Evolutionary conservation across 352 stramenopile genomes (phyloP), one percentile per base, ranked within the genome.

Genomic region (Discostella stelligera): DNA sequence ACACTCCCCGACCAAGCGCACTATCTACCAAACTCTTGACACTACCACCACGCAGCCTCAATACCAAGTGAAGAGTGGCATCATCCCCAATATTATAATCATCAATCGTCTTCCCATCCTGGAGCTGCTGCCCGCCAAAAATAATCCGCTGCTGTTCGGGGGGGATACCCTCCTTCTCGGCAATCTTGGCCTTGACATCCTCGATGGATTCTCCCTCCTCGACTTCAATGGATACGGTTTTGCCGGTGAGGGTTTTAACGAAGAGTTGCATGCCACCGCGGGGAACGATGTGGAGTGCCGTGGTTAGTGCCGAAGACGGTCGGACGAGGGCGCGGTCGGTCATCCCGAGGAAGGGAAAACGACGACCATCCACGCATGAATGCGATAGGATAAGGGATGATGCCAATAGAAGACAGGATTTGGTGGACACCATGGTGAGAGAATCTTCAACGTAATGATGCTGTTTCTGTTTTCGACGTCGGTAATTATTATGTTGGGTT

Each of bases 151-250:
- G 95, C 86, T 98, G 95, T 77, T 98, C 95, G 48, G 94, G 87
- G 25, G 95, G 96, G 54, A 98, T 98, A 61, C 95, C 95, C 79
- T 97, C 93, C 66, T 92, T 97, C 79, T 96, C 93, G 59, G 95
- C 80, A 82, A 97, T 97, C 84, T 96, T 97, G 32, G 94, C 85
- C 82, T 95, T 95, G 39, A 95, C 86, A 67, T 95, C 97, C 90
- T 98, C 96, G 89, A 98, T 98, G 71, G 93, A 97, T 94, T 98
- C 96, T 61, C 94, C 96, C 68, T 96, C 94, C 89, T 98, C 96
- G 53, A 98, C 94, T 88, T 98, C 96, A 67, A 98, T 93, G 69
- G 94, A 98, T 79, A 98, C 97, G 60, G 95, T 98, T 90, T 98
- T 98, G 71, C 95, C 96, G 39, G 95, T 98, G 59, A 98, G 89